Percentiles rank a stretch among this genome's conserved stretches.
Conservation (phyloP, 305 asterid species). For the Fraxinus paxiana region DNA sequence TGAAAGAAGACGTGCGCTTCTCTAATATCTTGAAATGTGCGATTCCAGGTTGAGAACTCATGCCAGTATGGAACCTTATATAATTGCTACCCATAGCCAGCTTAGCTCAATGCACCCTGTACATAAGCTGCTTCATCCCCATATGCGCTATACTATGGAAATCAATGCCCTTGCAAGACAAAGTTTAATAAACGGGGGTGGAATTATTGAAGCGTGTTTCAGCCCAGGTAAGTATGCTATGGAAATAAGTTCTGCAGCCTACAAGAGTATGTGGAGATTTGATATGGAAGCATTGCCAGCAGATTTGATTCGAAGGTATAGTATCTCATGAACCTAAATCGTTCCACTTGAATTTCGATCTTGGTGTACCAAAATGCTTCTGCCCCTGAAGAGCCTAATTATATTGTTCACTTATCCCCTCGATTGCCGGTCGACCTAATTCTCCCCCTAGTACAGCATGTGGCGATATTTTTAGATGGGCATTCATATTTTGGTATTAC, state of each 20-base stretch:
- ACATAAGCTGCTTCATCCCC: slow-evolving; percentile 72
- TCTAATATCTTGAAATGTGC: slow-evolving; percentile 8
- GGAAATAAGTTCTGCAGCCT: slow-evolving; percentile 80
- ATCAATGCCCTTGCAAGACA: slow-evolving; percentile 76
- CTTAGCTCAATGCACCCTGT: slow-evolving; percentile 82
- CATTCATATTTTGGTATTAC: background rate
- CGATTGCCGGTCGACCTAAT: background rate
- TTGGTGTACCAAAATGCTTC: background rate
- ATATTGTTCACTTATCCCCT: background rate
- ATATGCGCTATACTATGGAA: slow-evolving; percentile 79
- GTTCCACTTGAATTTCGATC: background rate
- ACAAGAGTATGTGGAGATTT: slow-evolving; percentile 62
- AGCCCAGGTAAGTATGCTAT: slow-evolving; percentile 68
- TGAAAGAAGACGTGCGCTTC: background rate
- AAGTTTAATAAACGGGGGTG: slow-evolving; percentile 65
- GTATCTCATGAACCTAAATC: background rate
- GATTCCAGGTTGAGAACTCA: slow-evolving; percentile 70
- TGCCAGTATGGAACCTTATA: slow-evolving; percentile 65
- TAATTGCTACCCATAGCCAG: slow-evolving; percentile 77
- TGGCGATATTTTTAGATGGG: background rate
- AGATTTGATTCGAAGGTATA: slow-evolving; percentile 60
- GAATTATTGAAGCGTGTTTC: slow-evolving; percentile 66
- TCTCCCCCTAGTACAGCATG: background rate
- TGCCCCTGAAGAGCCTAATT: background rate
- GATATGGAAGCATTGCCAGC: slow-evolving; percentile 81